A percentile compares a stretch with the other conserved stretches of the same genome.
phyloP scores from a whole-genome alignment of 2,329 filamentous ascomycete genomes.

The Alternaria gansuensis region DNA sequence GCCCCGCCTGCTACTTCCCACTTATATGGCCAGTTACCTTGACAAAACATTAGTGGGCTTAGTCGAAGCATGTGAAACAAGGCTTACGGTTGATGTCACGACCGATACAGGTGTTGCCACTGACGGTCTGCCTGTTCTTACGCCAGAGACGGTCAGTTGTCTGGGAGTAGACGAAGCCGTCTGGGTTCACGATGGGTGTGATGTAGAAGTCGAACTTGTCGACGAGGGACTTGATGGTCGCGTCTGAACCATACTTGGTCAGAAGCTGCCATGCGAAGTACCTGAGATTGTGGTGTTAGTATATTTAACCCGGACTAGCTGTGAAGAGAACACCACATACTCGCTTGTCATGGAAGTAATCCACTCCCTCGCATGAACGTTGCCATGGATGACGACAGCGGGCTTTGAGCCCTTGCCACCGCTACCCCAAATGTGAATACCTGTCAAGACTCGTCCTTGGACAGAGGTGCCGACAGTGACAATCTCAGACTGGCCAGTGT shows the following conservation, averaged over 20 bases:
- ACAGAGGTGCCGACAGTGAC: conserved; percentile 46
- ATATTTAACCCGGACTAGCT: neutral
- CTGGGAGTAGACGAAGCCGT: conserved; percentile 52
- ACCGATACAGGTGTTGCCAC: conserved; percentile 46
- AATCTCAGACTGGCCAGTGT: conserved; percentile 46
- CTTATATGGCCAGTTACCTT: conserved; percentile 50
- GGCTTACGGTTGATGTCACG: conserved; percentile 49
- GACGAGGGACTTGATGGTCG: conserved; percentile 45
- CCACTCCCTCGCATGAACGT: conserved; percentile 51
- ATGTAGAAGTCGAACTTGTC: conserved; percentile 52
- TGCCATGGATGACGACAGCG: conserved; percentile 48
- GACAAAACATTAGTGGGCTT: neutral
- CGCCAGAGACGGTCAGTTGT: conserved; percentile 54
- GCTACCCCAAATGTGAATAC: conserved; percentile 52
- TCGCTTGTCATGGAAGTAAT: conserved; percentile 47
- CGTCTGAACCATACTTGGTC: conserved; percentile 46
- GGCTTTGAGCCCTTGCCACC: conserved; percentile 51
- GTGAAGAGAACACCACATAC: conserved; percentile 10
- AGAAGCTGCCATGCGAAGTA: conserved; percentile 50
- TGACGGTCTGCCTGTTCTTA: conserved; percentile 51
- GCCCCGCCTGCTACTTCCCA: conserved; percentile 49
- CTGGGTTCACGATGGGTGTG: conserved; percentile 35
- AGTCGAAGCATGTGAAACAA: too few relatives aligned
- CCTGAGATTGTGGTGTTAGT: conserved; percentile 12
- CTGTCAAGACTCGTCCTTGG: conserved; percentile 45